phyloP scores from a whole-genome alignment of 1,284 basidiomycete species.

The Phenoliferia sp. region DNA sequence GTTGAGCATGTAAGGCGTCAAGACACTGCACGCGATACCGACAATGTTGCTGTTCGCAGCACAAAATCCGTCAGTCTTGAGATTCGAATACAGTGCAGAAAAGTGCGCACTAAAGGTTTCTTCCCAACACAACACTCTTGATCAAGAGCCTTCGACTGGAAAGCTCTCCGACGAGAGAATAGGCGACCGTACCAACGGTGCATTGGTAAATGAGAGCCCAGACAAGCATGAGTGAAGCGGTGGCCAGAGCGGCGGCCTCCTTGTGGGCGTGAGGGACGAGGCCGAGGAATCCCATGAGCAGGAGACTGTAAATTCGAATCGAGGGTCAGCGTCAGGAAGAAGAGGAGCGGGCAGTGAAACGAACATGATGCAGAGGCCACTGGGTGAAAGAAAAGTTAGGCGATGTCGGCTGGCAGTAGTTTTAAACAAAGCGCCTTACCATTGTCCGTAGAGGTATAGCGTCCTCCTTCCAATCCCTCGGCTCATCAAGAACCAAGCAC shows the following conservation, averaged over 20 bases:
- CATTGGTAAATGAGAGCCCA: not conserved
- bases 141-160: not conserved
- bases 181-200: not conserved
- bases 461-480: slow-evolving; percentile 44
- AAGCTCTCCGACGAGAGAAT: not conserved
- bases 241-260: slow-evolving; percentile 46
- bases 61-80: not conserved
- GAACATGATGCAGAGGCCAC: slow-evolving; percentile 41
- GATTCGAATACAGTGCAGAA: not conserved
- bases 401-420: slow-evolving; percentile 41
- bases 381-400: slow-evolving; percentile 42
- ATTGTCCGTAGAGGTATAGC: slow-evolving; percentile 42
- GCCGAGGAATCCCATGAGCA: slow-evolving; percentile 39
- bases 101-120: not conserved
- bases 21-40: not conserved
- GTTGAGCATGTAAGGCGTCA: slow-evolving; percentile 1
- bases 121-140: not conserved
- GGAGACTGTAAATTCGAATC: slow-evolving; percentile 36
- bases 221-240: not conserved
- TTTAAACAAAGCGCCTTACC: not conserved
- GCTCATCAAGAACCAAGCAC: slow-evolving; percentile 46
- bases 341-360: slow-evolving; percentile 42
- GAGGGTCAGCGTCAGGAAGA: not conserved
- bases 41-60: not conserved
- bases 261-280: slow-evolving; percentile 36